phyloP scores from a whole-genome alignment of 371 early-diverging fungal genomes.

The Dinochytrium kinnereticum region DNA sequence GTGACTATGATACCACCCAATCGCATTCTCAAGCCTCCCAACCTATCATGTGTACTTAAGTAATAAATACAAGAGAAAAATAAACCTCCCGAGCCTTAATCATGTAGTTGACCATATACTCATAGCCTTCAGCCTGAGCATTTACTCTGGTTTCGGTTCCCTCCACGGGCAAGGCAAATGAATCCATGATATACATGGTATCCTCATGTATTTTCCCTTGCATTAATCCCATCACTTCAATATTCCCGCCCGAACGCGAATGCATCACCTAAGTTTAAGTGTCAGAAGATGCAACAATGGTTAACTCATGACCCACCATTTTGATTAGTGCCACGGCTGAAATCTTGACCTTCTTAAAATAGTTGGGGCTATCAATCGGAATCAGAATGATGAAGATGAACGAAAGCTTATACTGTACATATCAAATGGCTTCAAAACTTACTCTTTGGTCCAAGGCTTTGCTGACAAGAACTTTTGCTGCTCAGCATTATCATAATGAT shows the following conservation, averaged over 20 bases:
- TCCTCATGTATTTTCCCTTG: slow-evolving; percentile 90
- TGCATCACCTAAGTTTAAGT: slow-evolving; percentile 77
- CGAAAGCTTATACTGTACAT: too few relatives aligned
- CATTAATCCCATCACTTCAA: slow-evolving; percentile 98
- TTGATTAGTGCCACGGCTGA: slow-evolving; percentile 96
- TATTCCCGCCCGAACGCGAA: slow-evolving; percentile 93
- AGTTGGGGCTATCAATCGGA: slow-evolving; percentile 69
- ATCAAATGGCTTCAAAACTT: too few relatives aligned
- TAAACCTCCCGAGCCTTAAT: slow-evolving; percentile 78
- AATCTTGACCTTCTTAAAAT: slow-evolving; percentile 90
- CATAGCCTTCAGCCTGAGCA: slow-evolving; percentile 91
- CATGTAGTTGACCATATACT: slow-evolving; percentile 95
- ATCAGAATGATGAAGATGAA: too few relatives aligned
- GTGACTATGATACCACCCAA: slow-evolving; percentile 99
- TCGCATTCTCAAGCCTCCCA: slow-evolving; percentile 90
- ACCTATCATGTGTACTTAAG: slow-evolving; percentile 54
- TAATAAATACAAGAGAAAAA: neutral
- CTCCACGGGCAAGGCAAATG: slow-evolving; percentile 97
- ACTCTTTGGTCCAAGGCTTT: slow-evolving; percentile 86
- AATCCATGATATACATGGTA: slow-evolving; percentile 91
- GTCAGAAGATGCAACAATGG: neutral
- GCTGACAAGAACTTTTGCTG: slow-evolving; percentile 67
- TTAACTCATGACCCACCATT: slow-evolving; percentile 70
- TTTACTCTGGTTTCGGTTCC: slow-evolving; percentile 99
- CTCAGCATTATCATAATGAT: slow-evolving; percentile 73